Conservation (phyloP, 305 asterid genomes). For the Fraxinus floribunda region DNA sequence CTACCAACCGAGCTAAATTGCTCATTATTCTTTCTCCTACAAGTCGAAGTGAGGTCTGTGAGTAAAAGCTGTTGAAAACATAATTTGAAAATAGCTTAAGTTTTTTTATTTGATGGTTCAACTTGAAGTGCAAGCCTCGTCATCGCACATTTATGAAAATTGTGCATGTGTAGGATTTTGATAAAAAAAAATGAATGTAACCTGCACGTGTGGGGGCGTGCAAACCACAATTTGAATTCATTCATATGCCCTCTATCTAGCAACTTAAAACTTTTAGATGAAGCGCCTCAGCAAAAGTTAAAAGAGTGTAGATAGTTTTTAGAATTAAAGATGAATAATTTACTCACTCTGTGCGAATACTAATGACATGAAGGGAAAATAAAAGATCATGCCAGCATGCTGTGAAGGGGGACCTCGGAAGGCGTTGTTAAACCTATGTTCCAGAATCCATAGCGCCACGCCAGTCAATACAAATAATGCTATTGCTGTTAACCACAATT, state of each 20-base stretch:
- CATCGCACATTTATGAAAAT: neutral
- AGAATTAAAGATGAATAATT: neutral
- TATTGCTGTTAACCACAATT: conserved; percentile 40
- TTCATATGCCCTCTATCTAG: neutral
- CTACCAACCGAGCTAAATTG: conserved; percentile 46
- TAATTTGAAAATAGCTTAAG: neutral
- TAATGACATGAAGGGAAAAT: conserved; percentile 40
- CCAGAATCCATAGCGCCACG: conserved; percentile 45
- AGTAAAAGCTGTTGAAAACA: neutral
- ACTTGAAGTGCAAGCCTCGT: neutral
- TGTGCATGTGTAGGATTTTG: neutral
- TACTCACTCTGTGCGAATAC: conserved; percentile 43
- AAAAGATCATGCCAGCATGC: conserved; percentile 42
- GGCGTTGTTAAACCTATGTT: conserved; percentile 37
- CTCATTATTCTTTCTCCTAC: conserved; percentile 43
- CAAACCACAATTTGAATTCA: neutral
- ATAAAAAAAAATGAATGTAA: neutral
- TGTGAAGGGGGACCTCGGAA: conserved; percentile 41
- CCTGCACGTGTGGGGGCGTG: neutral
- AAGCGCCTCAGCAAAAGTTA: neutral
- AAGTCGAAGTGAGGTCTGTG: neutral
- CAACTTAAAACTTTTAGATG: neutral
- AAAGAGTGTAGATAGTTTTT: neutral
- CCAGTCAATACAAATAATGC: conserved; percentile 41
- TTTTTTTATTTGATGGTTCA: neutral